These are phyloP conservation scores for Fereydounia khargensis DNA, from an alignment of 1,284 basidiomycete species.

Conservation along the genomic window DNA sequence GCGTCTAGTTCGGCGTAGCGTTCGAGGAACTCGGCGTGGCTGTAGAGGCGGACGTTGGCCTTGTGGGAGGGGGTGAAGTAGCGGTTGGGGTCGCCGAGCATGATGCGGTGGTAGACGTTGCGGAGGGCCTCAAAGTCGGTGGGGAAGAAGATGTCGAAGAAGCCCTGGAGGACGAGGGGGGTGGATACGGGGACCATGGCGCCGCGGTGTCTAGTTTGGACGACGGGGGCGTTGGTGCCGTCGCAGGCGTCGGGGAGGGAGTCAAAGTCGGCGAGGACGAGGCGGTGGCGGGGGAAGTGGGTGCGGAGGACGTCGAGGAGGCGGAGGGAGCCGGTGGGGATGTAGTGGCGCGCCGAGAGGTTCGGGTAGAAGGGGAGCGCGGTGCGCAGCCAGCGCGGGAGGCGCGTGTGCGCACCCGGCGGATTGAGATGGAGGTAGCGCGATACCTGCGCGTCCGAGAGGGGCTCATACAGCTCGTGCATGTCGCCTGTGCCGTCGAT, in stretches of 20 bases:
- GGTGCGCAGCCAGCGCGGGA: constrained; percentile 65
- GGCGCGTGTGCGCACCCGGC: constrained; percentile 4
- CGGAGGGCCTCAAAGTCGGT: constrained; percentile 78
- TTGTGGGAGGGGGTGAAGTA: constrained; percentile 3
- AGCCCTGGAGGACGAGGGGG: constrained; percentile 88
- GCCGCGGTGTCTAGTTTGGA: constrained; percentile 85
- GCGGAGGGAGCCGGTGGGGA: constrained; percentile 86
- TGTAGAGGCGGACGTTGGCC: constrained; percentile 9
- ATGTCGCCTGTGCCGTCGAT: constrained; percentile 83
- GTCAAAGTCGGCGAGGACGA: constrained; percentile 89
- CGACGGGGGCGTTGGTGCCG: constrained; percentile 86
- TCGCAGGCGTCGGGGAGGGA: constrained; percentile 78
- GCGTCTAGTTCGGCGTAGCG: constrained; percentile 72
- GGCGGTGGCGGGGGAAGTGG: constrained; percentile 84
- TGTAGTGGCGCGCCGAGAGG: constrained; percentile 80
- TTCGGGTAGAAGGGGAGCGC: constrained; percentile 74
- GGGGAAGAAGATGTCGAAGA: constrained; percentile 99
- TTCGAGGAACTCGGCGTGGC: constrained; percentile 76
- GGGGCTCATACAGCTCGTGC: constrained; percentile 75
- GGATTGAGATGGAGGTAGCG: constrained; percentile 62
- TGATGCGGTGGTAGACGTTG: constrained; percentile 32
- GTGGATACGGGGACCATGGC: constrained; percentile 79
- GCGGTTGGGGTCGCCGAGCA: constrained; percentile 2
- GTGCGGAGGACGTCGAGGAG: constrained; percentile 79
- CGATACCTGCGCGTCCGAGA: constrained; percentile 78